Conservation (phyloP, 2,329 filamentous ascomycete genomes). For the Trichoderma sp. region DNA sequence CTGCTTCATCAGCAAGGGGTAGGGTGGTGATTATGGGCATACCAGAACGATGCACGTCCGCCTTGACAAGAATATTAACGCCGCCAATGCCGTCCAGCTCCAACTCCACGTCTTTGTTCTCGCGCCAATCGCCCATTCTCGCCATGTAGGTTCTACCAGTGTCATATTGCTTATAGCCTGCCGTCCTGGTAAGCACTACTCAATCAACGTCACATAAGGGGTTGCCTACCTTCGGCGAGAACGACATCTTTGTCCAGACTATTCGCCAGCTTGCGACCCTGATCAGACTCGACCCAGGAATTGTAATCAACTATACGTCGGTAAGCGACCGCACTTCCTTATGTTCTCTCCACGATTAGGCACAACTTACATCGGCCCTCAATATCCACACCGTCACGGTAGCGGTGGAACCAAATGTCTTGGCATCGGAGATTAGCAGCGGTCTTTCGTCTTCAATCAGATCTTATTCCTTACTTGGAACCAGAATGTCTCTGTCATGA, state of each 20-base stretch:
- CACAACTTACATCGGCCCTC: slow-evolving; percentile 80
- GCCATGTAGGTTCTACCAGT: slow-evolving; percentile 90
- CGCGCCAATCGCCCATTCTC: slow-evolving; percentile 84
- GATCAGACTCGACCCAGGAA: slow-evolving; percentile 93
- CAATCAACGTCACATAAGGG: neutral
- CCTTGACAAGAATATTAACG: slow-evolving; percentile 96
- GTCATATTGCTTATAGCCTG: slow-evolving; percentile 88
- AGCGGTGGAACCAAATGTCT: slow-evolving; percentile 98
- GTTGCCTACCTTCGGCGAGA: slow-evolving; percentile 74
- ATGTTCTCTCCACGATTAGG: neutral
- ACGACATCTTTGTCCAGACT: slow-evolving; percentile 75
- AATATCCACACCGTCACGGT: slow-evolving; percentile 75
- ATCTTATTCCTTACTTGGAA: slow-evolving; percentile 72
- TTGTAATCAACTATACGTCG: slow-evolving; percentile 81
- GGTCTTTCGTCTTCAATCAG: neutral
- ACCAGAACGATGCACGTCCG: slow-evolving; percentile 94
- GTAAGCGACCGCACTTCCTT: neutral
- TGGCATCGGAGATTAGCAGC: slow-evolving; percentile 21
- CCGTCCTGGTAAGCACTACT: slow-evolving; percentile 23
- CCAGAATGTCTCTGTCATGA: slow-evolving; percentile 87
- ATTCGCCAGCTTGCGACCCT: slow-evolving; percentile 70
- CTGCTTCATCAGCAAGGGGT: neutral
- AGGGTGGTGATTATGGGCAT: slow-evolving; percentile 28
- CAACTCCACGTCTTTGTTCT: slow-evolving; percentile 89
- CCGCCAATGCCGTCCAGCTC: slow-evolving; percentile 94